These are phyloP conservation scores for Hypomontagnella monticulosa DNA, from an alignment of 495 filamentous ascomycete genomes.

Conservation along the genomic window DNA sequence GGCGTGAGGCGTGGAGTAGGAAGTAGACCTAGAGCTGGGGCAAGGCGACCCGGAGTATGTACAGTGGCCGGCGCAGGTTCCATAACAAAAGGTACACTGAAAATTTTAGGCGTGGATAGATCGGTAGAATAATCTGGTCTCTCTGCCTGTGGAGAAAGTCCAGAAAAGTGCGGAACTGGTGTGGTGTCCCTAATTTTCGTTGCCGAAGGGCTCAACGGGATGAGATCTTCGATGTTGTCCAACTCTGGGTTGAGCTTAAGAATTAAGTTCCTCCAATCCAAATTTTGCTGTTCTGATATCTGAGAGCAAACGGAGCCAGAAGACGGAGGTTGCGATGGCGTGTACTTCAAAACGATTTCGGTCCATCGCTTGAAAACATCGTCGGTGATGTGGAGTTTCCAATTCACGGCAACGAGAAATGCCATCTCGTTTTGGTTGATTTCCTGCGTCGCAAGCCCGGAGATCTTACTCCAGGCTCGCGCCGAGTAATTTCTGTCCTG, in stretches of 20 bases:
- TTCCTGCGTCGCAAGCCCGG: conserved; percentile 85
- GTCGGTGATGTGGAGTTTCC: conserved; percentile 93
- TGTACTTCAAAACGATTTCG: conserved; percentile 87
- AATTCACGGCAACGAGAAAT: conserved; percentile 88
- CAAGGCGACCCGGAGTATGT: conserved; percentile 59
- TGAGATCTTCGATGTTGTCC: conserved; percentile 66
- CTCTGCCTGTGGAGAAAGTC: conserved; percentile 13
- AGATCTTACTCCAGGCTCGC: conserved; percentile 98
- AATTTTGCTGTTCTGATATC: conserved; percentile 57
- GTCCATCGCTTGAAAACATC: conserved; percentile 90
- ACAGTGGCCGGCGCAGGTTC: conserved; percentile 68
- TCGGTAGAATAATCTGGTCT: conserved; percentile 20
- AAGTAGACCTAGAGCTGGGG: conserved; percentile 69
- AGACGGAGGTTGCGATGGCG: conserved; percentile 72
- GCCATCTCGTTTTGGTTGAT: conserved; percentile 98
- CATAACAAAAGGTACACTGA: conserved; percentile 63
- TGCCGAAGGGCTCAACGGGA: conserved; percentile 43
- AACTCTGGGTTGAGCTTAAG: conserved; percentile 81
- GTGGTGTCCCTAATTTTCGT: conserved; percentile 41
- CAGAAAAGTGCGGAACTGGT: conserved; percentile 47
- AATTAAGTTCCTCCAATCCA: conserved; percentile 79
- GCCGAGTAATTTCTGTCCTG: conserved; percentile 98
- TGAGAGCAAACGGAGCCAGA: conserved; percentile 57
- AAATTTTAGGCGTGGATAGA: conserved; percentile 53
- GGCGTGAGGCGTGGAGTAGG: conserved; percentile 85